These are phyloP conservation scores for Penicillium sp. DNA, from an alignment of 2,329 filamentous ascomycete species.

Conservation along the genomic window DNA sequence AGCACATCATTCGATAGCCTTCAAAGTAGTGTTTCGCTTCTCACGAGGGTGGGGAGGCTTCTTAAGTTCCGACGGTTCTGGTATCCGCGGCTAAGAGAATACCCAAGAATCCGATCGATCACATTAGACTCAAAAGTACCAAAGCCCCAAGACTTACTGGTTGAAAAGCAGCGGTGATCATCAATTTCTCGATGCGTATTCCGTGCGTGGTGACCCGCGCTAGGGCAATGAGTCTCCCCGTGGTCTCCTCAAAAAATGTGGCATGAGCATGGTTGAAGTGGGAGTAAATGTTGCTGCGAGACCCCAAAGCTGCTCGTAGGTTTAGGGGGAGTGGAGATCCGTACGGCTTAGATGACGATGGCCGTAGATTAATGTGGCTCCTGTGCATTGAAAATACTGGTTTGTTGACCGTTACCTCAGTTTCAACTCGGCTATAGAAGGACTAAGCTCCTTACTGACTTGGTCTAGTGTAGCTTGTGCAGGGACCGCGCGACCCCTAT, in stretches of 20 bases:
- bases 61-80: conserved; percentile 21
- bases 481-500: not conserved
- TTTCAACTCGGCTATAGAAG: too few species aligned
- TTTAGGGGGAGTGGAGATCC: too few species aligned
- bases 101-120: conserved; percentile 16
- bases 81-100: conserved; percentile 25
- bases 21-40: conserved; percentile 20
- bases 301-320: too few species aligned
- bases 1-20: conserved; percentile 17
- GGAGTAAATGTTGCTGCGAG: not conserved
- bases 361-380: too few species aligned
- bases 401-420: too few species aligned
- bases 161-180: conserved; percentile 11
- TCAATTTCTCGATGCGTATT: not conserved
- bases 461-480: too few species aligned
- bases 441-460: too few species aligned
- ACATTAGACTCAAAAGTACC: conserved; percentile 18
- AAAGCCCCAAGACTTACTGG: conserved; percentile 15
- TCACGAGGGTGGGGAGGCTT: conserved; percentile 18
- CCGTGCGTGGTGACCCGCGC: not conserved
- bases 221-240: not conserved
- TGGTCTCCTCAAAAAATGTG: not conserved
- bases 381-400: too few species aligned
- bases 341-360: too few species aligned
- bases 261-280: not conserved